Base-by-base conservation (phyloP, 371 early-diverging fungal species). In the Lichtheimia ornata region DNA sequence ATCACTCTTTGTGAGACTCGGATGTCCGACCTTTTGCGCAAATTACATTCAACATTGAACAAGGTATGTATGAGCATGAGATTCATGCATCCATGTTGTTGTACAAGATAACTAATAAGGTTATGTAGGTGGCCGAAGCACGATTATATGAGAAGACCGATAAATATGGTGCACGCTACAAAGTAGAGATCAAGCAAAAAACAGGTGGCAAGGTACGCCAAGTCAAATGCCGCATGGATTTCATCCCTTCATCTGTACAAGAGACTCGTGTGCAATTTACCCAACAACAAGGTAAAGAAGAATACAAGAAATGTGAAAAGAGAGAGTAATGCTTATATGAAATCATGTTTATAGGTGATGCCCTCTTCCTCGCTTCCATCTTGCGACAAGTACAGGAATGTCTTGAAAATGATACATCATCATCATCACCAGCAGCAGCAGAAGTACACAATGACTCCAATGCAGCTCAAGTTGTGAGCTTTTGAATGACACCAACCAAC, bases 151-250 rank as follows among this genome's bases (percentile, higher is more conserved):
- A 78, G 62, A 78, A 78, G 54, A 58, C 59, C 12, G 75, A 74
- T 44, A 69, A 73, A 28, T 35, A 67, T 43, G 79, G 75, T 15
- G 59, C 65, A 35, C 69, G 79, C 3, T 78, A 75, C 59, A 78
- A 78, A 61, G 65, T 69, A 7, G 79, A 78, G 44, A 78, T 78
- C 50, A 74, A 71, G 50, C 61, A 61, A 20, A 69, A 72, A n/a
- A 20, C 55, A 22, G 13, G 18, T 18, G 55, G 50, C n/a, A 73
- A 71, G 55, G 17, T 28, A 41, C 70, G 73, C 15, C 79, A 78
- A 67, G 75, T 78, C 18, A 78, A 78, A 56, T 78, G 79, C 54
- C 67, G 75, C 58, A 67, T 78, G 64, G 79, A 78, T 9, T 65
- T 78, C 42, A 56, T 73, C 53, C 63, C 28, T 51, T 62, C 73